Evolutionary conservation across 2,329 filamentous ascomycete species (phyloP).

Genomic region (Trichoderma sp.): DNA sequence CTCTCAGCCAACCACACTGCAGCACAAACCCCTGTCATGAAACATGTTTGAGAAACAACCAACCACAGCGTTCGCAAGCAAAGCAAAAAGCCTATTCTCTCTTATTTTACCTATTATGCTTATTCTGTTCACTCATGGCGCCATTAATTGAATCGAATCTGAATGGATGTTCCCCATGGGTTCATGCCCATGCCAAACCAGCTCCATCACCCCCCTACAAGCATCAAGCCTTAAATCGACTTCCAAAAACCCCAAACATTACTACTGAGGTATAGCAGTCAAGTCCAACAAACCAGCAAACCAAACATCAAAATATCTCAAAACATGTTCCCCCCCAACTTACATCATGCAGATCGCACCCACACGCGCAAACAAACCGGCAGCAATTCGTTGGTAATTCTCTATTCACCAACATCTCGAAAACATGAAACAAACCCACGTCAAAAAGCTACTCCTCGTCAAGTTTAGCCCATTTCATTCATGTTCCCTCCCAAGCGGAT

Average conservation of each 20-base stretch:
- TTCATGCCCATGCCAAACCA: no score
- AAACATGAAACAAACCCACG: neutral
- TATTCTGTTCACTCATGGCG: no score
- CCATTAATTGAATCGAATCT: no score
- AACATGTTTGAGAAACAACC: neutral
- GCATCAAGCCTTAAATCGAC: no score
- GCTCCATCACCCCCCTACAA: no score
- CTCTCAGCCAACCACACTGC: neutral
- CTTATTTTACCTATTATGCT: no score
- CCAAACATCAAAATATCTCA: neutral
- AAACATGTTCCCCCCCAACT: neutral
- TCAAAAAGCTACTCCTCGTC: neutral
- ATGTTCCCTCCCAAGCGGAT: neutral
- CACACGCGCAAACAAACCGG: neutral
- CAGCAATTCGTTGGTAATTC: neutral
- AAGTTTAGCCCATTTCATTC: neutral
- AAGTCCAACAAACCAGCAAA: neutral
- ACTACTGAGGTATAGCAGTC: no score
- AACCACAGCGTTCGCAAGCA: neutral
- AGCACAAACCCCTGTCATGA: neutral
- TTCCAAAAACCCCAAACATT: neutral
- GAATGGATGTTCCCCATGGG: no score
- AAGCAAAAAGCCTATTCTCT: neutral
- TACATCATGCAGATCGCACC: neutral
- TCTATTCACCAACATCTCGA: neutral